Evolutionary conservation across 495 filamentous ascomycete species (phyloP).

Genomic region (Usnea hakonensis): DNA sequence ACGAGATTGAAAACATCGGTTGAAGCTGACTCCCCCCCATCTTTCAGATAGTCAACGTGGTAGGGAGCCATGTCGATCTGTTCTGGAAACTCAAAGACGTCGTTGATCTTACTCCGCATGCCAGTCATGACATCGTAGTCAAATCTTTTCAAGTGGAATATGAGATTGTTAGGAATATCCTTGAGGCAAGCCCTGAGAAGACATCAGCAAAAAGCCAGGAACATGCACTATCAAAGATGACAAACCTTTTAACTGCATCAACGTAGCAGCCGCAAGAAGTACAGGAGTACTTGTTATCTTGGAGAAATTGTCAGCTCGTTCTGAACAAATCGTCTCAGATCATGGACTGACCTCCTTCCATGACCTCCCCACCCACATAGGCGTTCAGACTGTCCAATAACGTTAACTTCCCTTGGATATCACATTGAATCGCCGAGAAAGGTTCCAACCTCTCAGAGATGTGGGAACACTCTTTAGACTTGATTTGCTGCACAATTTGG

Average conservation of each 20-base stretch:
- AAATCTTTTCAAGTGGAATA: constrained; percentile 94
- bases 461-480: constrained; percentile 88
- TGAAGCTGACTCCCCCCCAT: constrained; percentile 43
- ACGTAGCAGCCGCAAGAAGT: constrained; percentile 84
- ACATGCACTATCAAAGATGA: neutral
- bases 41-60: constrained; percentile 75
- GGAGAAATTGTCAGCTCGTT: constrained; percentile 24
- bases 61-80: constrained; percentile 87
- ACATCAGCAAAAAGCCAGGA: constrained; percentile 18
- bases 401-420: constrained; percentile 84
- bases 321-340: neutral
- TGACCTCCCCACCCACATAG: constrained; percentile 91
- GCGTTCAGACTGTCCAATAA: constrained; percentile 84
- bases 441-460: constrained; percentile 85
- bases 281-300: constrained; percentile 97
- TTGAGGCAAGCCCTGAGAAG: constrained; percentile 71
- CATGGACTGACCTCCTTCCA: constrained; percentile 72
- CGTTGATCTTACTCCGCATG: constrained; percentile 89
- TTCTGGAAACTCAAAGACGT: constrained; percentile 79
- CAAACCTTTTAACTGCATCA: constrained; percentile 81
- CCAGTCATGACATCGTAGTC: constrained; percentile 85
- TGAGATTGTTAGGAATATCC: constrained; percentile 87
- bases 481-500: constrained; percentile 87
- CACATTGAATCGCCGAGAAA: constrained; percentile 93
- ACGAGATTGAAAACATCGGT: constrained; percentile 84